These are phyloP conservation scores for Cyclotella choctawhatcheeana DNA, from an alignment of 108 stramenopile genomes.

Conservation along the genomic window DNA sequence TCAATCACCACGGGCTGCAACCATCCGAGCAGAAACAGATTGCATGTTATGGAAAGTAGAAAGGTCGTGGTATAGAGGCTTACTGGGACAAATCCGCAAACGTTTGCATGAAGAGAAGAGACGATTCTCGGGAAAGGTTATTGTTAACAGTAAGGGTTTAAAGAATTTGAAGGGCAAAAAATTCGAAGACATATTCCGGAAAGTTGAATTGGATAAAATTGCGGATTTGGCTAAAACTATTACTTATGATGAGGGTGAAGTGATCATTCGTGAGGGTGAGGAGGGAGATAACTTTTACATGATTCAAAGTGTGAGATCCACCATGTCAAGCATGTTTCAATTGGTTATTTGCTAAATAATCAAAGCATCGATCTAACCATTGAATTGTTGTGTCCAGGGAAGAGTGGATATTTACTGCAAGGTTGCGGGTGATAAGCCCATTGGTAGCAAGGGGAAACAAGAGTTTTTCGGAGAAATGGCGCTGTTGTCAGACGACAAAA, in stretches of 20 bases:
- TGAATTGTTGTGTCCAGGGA: too few species aligned
- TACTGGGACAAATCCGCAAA: constrained; percentile 52
- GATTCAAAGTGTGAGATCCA: constrained; percentile 52
- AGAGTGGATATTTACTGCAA: constrained; percentile 36
- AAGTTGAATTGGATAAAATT: constrained; percentile 47
- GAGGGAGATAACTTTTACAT: constrained; percentile 70
- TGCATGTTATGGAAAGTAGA: constrained; percentile 66
- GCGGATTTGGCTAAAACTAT: constrained; percentile 51
- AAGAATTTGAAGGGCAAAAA: too few species aligned
- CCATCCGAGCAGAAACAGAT: constrained; percentile 52
- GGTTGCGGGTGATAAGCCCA: constrained; percentile 24
- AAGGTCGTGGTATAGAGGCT: constrained; percentile 49
- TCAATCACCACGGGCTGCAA: constrained; percentile 74
- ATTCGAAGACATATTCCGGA: constrained; percentile 34
- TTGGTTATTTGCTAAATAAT: too few species aligned
- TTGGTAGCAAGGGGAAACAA: constrained; percentile 29
- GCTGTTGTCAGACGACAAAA: constrained; percentile 37
- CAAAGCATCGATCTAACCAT: too few species aligned
- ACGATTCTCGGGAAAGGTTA: constrained; percentile 46
- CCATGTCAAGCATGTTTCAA: too few species aligned
- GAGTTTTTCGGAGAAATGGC: constrained; percentile 58
- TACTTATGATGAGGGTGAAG: constrained; percentile 43
- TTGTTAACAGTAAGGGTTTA: constrained; percentile 28
- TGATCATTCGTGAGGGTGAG: constrained; percentile 76
- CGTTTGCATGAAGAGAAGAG: constrained; percentile 35